These are phyloP conservation scores for Corchorus capsularis DNA, from an alignment of 345 rosid species.

Conservation along the genomic window DNA sequence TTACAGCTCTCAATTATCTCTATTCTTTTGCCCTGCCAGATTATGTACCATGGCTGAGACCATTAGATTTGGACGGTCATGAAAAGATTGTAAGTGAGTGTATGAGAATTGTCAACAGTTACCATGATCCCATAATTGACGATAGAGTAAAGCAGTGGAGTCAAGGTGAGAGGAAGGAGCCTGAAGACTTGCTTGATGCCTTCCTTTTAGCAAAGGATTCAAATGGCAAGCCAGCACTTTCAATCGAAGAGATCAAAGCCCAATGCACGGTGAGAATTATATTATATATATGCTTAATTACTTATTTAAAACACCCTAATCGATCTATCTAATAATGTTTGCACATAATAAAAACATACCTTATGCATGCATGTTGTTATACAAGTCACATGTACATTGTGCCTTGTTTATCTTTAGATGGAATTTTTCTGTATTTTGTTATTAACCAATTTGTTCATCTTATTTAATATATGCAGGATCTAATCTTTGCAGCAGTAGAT, in stretches of 20 bases:
- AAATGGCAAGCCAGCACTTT: not conserved
- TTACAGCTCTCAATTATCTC: constrained; percentile 4
- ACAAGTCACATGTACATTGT: too few species aligned
- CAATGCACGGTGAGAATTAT: not conserved
- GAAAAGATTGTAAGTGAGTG: constrained; percentile 5
- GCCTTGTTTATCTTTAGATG: not conserved
- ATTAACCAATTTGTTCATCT: not conserved
- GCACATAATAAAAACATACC: too few species aligned
- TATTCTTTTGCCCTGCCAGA: too few species aligned
- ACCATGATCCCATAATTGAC: not conserved
- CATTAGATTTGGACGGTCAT: constrained; percentile 8
- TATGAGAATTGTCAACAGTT: not conserved
- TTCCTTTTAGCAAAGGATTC: constrained; percentile 8
- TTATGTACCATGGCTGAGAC: not conserved
- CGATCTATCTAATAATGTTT: too few species aligned
- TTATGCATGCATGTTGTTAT: too few species aligned
- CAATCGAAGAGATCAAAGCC: constrained; percentile 4
- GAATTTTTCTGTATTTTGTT: not conserved
- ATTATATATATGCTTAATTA: too few species aligned
- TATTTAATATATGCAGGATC: not conserved
- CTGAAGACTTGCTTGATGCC: constrained; percentile 9
- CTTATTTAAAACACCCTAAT: too few species aligned
- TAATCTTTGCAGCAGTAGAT: not conserved
- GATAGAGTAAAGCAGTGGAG: constrained; percentile 3
- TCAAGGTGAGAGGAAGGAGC: not conserved